These are phyloP conservation scores for Penicillium brasilianum DNA, from an alignment of 2,329 filamentous ascomycete genomes.

Conservation along the genomic window DNA sequence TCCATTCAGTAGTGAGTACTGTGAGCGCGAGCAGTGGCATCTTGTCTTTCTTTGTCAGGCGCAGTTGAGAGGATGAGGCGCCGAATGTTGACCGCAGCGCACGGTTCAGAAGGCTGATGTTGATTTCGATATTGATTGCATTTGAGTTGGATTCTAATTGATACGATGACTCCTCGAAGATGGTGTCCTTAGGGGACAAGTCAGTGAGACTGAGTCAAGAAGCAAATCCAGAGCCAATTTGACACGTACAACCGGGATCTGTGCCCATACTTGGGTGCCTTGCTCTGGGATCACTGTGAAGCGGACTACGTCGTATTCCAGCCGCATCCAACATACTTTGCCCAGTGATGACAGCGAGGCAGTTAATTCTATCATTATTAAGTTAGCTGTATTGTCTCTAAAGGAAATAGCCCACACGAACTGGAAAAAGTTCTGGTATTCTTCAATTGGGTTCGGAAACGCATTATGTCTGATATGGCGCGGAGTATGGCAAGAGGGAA, in stretches of 20 bases:
- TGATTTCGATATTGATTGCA: constrained; percentile 95
- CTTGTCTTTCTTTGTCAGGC: constrained; percentile 90
- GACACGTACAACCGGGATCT: constrained; percentile 53
- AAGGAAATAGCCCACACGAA: constrained; percentile 6
- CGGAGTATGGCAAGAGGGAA: neutral
- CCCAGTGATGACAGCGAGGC: constrained; percentile 69
- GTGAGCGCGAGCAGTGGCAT: constrained; percentile 87
- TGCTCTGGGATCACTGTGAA: constrained; percentile 96
- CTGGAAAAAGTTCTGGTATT: constrained; percentile 34
- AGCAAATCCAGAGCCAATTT: neutral
- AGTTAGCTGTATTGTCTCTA: constrained; percentile 10
- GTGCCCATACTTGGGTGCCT: constrained; percentile 96
- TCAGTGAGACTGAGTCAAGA: constrained; percentile 3
- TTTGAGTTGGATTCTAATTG: constrained; percentile 87
- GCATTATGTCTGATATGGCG: constrained; percentile 33
- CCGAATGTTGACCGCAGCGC: constrained; percentile 88
- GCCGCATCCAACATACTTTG: constrained; percentile 86
- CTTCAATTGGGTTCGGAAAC: constrained; percentile 40
- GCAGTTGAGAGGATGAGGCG: constrained; percentile 79
- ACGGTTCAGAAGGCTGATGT: constrained; percentile 82
- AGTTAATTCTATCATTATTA: constrained; percentile 56
- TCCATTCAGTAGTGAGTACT: constrained; percentile 68
- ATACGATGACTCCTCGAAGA: constrained; percentile 79
- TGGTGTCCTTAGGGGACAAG: constrained; percentile 63
- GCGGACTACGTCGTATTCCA: constrained; percentile 84